Evolutionary conservation across 1,284 basidiomycete species (phyloP).

Genomic region (Bondarzewia mesenterica): DNA sequence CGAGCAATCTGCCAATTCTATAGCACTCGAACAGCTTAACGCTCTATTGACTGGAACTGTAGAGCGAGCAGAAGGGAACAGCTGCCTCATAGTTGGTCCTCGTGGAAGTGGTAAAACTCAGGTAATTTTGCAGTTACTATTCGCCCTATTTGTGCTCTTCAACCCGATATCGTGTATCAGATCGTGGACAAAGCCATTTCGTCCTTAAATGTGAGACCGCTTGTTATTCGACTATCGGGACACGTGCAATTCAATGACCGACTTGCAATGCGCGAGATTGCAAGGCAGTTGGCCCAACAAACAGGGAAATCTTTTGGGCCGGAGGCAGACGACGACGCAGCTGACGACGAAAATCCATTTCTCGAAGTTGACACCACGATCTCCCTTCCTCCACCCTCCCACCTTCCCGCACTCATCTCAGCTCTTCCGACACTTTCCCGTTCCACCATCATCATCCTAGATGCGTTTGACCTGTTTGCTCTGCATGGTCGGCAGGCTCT

Average conservation of each 20-base stretch:
- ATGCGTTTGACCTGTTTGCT: constrained; percentile 89
- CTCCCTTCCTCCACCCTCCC: constrained; percentile 59
- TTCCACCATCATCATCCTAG: constrained; percentile 77
- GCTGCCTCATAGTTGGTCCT: constrained; percentile 78
- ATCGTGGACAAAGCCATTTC: constrained; percentile 50
- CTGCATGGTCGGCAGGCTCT: constrained; percentile 82
- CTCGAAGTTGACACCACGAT: constrained; percentile 16
- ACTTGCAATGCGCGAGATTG: constrained; percentile 89
- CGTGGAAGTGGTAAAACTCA: constrained; percentile 78
- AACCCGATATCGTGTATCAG: constrained; percentile 25
- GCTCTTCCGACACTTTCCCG: constrained; percentile 69
- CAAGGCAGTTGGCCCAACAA: constrained; percentile 69
- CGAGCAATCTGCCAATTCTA: constrained; percentile 36
- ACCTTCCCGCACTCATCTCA: constrained; percentile 76
- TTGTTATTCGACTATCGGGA: constrained; percentile 80
- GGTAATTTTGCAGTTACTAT: constrained; percentile 34
- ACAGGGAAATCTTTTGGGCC: constrained; percentile 49
- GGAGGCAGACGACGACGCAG: constrained; percentile 32
- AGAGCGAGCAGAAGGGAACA: constrained; percentile 80
- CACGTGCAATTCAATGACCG: constrained; percentile 80
- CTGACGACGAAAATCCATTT: constrained; percentile 32
- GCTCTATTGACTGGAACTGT: constrained; percentile 68
- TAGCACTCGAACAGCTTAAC: constrained; percentile 45
- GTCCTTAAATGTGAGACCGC: constrained; percentile 38
- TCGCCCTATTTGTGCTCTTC: constrained; percentile 2